phyloP scores from a whole-genome alignment of 2,329 filamentous ascomycete genomes.

The Chaetomium sp. region DNA sequence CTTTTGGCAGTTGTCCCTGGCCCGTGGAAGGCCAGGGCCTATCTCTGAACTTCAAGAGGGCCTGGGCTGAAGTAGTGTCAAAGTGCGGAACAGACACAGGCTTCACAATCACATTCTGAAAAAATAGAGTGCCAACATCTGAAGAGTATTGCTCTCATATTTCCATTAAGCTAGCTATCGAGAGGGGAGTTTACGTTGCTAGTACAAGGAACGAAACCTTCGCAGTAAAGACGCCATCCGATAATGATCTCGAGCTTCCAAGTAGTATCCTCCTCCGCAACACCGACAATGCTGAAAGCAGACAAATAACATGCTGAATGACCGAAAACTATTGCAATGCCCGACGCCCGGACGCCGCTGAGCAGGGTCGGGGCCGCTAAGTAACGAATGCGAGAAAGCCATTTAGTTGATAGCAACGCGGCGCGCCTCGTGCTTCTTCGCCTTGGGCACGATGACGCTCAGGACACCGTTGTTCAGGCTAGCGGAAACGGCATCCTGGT shows the following conservation, averaged over 20 bases:
- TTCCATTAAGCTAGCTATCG: not conserved
- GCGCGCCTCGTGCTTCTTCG: constrained; percentile 57
- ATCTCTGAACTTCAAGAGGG: not conserved
- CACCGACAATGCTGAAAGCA: not conserved
- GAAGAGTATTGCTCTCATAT: not conserved
- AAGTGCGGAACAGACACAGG: not conserved
- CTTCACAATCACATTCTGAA: not conserved
- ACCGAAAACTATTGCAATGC: not conserved
- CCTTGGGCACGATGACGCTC: constrained; percentile 66
- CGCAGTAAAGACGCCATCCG: not conserved
- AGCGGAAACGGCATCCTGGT: constrained; percentile 63
- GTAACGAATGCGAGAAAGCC: not conserved
- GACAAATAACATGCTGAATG: not conserved
- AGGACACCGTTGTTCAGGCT: constrained; percentile 67
- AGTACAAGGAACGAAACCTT: not conserved
- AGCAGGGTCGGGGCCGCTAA: not conserved
- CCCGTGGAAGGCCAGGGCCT: not conserved
- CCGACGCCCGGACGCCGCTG: not conserved
- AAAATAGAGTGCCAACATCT: not conserved
- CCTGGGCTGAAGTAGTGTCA: not conserved
- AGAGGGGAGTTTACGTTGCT: not conserved
- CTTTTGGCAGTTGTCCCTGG: not conserved
- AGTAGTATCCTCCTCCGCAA: not conserved
- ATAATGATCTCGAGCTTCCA: not conserved
- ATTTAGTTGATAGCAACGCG: constrained; percentile 42